Evolutionary conservation across 176 grass and related monocot species (phyloP).

Genomic region (Dendrocalamus sinicus): DNA sequence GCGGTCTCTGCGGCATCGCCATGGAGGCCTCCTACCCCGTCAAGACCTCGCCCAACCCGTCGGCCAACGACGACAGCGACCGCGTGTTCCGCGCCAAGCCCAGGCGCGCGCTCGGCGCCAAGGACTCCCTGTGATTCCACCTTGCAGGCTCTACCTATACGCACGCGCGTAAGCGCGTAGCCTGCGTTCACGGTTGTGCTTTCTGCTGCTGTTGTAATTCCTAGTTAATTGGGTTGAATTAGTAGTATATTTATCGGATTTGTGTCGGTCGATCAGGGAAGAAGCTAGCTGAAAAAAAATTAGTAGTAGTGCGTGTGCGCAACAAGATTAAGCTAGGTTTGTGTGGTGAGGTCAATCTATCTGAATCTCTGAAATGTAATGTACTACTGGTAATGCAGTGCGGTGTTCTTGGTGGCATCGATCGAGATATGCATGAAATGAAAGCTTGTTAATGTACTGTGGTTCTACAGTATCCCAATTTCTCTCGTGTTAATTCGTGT

Average conservation of each 20-base stretch:
- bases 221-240: neutral
- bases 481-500: neutral
- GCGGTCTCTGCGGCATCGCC: conserved; percentile 83
- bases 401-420: neutral
- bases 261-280: neutral
- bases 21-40: conserved; percentile 80
- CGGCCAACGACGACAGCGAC: conserved; percentile 37
- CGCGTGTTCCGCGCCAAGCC: conserved; percentile 17
- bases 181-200: neutral
- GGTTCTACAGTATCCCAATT: neutral
- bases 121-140: conserved; percentile 20
- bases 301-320: neutral
- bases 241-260: neutral
- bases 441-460: neutral
- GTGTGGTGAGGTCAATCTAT: neutral
- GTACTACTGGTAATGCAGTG: neutral
- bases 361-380: neutral
- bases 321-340: neutral
- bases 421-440: neutral
- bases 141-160: neutral
- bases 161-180: neutral
- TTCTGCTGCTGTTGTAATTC: neutral
- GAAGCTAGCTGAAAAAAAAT: neutral
- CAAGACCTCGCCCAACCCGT: conserved; percentile 65
- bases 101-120: conserved; percentile 37